phyloP scores from a whole-genome alignment of 2,329 filamentous ascomycete species.

The Nothomitra cinnamomea region DNA sequence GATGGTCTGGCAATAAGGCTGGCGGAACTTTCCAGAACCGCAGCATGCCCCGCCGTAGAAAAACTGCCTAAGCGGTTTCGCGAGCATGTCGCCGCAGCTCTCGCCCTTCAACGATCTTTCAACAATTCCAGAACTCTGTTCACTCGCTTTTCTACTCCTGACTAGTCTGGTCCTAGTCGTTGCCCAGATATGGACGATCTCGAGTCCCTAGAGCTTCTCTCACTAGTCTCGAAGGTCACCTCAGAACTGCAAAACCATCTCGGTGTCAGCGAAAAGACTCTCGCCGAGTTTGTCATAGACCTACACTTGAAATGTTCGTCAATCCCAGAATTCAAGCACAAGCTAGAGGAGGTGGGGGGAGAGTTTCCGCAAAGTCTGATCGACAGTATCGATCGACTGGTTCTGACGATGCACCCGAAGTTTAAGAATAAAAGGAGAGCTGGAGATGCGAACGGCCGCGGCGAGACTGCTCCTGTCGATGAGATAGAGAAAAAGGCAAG shows the following conservation, averaged over 20 bases:
- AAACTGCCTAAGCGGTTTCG: too few species aligned
- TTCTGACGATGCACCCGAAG: constrained; percentile 79
- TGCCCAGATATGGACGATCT: constrained; percentile 61
- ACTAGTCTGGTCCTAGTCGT: not conserved
- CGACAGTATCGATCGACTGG: constrained; percentile 78
- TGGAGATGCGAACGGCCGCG: constrained; percentile 19
- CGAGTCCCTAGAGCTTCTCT: constrained; percentile 77
- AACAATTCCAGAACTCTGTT: too few species aligned
- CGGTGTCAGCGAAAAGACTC: constrained; percentile 79
- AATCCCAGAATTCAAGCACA: constrained; percentile 56
- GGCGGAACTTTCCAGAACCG: too few species aligned
- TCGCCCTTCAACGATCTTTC: not conserved
- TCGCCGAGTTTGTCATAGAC: constrained; percentile 91
- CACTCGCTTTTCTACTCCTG: too few species aligned
- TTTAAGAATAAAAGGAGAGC: constrained; percentile 40
- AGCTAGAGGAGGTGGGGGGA: constrained; percentile 58
- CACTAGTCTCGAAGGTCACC: constrained; percentile 85
- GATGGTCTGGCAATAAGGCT: too few species aligned
- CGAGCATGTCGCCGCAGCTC: too few species aligned
- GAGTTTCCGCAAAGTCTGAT: constrained; percentile 75
- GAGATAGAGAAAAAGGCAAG: constrained; percentile 57
- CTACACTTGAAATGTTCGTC: constrained; percentile 62
- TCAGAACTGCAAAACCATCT: constrained; percentile 90
- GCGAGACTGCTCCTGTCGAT: constrained; percentile 26
- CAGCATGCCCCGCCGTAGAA: too few species aligned